These are phyloP conservation scores for Skeletonema tropicum DNA, from an alignment of 108 stramenopile species.

Conservation along the genomic window DNA sequence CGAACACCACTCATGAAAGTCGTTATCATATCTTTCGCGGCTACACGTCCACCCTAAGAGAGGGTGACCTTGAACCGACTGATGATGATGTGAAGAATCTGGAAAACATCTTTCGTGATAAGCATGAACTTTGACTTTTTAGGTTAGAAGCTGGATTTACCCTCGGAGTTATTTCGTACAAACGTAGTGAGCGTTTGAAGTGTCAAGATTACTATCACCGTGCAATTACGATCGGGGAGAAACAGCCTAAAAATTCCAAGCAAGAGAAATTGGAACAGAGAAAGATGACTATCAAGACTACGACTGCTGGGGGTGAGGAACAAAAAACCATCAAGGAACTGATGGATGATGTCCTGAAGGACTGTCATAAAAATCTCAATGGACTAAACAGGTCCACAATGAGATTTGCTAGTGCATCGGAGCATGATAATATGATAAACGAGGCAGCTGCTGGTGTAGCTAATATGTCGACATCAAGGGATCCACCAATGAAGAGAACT, in stretches of 20 bases:
- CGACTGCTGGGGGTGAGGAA: too few relatives aligned
- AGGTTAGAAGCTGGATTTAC: not conserved
- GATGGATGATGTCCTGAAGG: too few relatives aligned
- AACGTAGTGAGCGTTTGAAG: not conserved
- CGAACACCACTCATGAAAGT: not conserved
- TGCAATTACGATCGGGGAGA: not conserved
- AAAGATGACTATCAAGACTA: not conserved
- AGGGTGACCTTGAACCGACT: not conserved
- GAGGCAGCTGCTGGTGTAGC: too few relatives aligned
- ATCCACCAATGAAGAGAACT: not conserved
- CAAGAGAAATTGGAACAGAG: not conserved
- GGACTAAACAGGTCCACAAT: too few relatives aligned
- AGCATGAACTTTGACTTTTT: not conserved
- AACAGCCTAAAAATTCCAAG: not conserved
- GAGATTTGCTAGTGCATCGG: too few relatives aligned
- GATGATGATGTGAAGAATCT: conserved; percentile 1
- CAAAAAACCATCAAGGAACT: too few relatives aligned
- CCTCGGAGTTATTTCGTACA: not conserved
- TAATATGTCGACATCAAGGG: too few relatives aligned
- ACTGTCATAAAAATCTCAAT: too few relatives aligned
- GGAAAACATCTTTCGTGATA: not conserved
- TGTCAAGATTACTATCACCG: not conserved
- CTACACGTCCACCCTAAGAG: not conserved
- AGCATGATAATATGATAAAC: too few relatives aligned
- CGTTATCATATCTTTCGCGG: not conserved